Conservation (phyloP, 2,329 filamentous ascomycete species). For the Canariomyces notabilis region DNA sequence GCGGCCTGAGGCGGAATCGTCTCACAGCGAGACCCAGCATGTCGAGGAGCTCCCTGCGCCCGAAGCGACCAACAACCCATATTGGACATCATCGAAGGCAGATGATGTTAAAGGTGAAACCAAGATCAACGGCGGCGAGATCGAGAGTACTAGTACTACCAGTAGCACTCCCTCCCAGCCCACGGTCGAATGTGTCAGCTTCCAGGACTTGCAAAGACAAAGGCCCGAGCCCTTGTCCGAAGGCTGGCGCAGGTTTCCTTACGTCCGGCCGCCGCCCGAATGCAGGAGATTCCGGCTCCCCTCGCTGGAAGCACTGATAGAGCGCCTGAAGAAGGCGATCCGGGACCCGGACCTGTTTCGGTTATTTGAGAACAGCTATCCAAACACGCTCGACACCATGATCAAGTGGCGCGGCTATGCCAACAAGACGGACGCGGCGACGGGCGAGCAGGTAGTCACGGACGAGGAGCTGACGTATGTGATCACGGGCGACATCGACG, state of each 20-base stretch:
- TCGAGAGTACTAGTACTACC: background rate
- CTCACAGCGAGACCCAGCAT: background rate
- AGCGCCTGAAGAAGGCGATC: constrained; percentile 36
- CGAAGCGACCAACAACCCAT: background rate
- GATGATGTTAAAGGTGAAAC: background rate
- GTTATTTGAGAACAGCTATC: constrained; percentile 78
- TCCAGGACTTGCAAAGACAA: constrained; percentile 23
- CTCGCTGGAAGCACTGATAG: constrained; percentile 63
- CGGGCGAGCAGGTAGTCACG: constrained; percentile 28
- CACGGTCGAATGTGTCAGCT: constrained; percentile 18
- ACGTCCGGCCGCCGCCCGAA: constrained; percentile 52
- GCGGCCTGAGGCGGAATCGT: background rate
- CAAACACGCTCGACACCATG: constrained; percentile 78
- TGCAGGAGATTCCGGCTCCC: constrained; percentile 69
- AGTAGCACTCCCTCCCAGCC: background rate
- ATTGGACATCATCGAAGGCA: background rate
- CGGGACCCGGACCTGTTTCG: constrained; percentile 62
- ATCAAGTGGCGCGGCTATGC: constrained; percentile 68
- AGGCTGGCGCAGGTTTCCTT: constrained; percentile 30
- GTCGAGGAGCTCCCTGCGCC: background rate
- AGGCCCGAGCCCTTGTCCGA: constrained; percentile 28
- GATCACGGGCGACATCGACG: constrained; percentile 79
- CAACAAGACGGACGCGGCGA: constrained; percentile 34
- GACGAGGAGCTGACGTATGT: constrained; percentile 68
- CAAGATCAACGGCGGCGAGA: background rate